Conservation (phyloP, 495 filamentous ascomycete species). For the Podospora pseudocomata region DNA sequence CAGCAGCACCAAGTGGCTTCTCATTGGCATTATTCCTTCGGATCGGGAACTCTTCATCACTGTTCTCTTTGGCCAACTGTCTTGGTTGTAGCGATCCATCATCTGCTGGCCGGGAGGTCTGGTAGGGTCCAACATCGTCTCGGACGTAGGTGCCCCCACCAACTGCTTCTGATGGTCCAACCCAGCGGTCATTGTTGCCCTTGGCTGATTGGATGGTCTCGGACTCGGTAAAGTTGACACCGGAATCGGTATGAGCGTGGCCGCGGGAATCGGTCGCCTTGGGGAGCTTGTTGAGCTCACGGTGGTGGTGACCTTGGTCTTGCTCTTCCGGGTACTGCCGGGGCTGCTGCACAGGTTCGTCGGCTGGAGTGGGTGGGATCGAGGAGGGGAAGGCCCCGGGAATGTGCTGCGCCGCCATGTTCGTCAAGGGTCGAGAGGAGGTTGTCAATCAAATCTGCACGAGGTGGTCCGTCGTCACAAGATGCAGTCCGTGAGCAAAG, state of each 20-base stretch:
- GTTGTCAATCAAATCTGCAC: background rate
- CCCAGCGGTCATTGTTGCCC: conserved; percentile 4
- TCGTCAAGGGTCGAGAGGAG: too few species aligned
- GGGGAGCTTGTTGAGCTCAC: conserved; percentile 33
- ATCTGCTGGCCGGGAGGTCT: background rate
- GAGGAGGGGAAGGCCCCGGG: conserved; percentile 18
- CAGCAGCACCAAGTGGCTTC: background rate
- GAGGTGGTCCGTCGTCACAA: background rate
- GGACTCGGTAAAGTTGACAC: conserved; percentile 26
- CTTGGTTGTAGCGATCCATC: background rate
- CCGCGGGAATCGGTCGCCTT: conserved; percentile 30
- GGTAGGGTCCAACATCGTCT: background rate
- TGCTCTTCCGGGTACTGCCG: background rate
- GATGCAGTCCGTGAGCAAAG: background rate
- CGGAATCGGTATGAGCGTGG: conserved; percentile 34
- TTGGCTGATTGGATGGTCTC: conserved; percentile 4
- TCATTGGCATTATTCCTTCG: background rate
- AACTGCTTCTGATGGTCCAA: conserved; percentile 13
- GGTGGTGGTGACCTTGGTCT: background rate
- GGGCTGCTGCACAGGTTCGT: conserved; percentile 11
- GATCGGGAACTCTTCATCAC: background rate
- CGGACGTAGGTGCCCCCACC: conserved; percentile 19
- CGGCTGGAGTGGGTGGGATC: conserved; percentile 11
- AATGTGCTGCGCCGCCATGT: background rate
- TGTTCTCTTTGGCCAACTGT: background rate